Evolutionary conservation across 305 asterid genomes (phyloP), one percentile per base, ranked within the genome.

Genomic region (Plantago rigida): DNA sequence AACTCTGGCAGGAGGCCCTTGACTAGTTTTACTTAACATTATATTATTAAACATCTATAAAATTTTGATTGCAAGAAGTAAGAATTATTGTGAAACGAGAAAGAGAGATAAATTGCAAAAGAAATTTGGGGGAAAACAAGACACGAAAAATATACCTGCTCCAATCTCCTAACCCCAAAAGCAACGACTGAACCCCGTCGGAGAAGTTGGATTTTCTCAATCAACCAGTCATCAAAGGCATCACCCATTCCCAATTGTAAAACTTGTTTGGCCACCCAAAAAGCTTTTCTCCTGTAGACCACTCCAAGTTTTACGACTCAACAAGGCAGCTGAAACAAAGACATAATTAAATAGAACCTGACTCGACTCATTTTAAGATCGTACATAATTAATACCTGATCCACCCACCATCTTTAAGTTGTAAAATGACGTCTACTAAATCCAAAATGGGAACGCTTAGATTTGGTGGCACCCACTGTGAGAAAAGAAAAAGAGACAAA

Each of bases 401-500:
- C 99, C 99, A 92, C 60, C 99, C 99, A 74, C 99, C 97, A 78
- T 92, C 99, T 71, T 87, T 91, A 51, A 92, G 94, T 78, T 86
- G 97, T 68, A 92, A 86, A 70, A 89, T 67, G 61, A 83, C 89
- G 62, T 89, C 99, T 67, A 92, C 97, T 76, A 92, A 81, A 73
- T 89, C 86, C 55, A 92, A 71, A 61, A 92, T 76, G 12, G 97
- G 97, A 63, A 76, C 81, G 71, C 95, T 85, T 60, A 92, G 75
- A 74, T 75, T 87, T 64, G 99, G 96, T 5, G 99, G 94, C 69
- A 89, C 84, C 97, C 97, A 92, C 99, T 92, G 92, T 71, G 56
- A 71, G 53, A 56, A 73, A 51, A 52, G 56, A 41, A 65, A 77
- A 59, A 47, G 66, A 67, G 75, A 26, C 68, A 73, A 60, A 58